Conservation (phyloP, 805 yeast species). For the Starmerella bombi region DNA sequence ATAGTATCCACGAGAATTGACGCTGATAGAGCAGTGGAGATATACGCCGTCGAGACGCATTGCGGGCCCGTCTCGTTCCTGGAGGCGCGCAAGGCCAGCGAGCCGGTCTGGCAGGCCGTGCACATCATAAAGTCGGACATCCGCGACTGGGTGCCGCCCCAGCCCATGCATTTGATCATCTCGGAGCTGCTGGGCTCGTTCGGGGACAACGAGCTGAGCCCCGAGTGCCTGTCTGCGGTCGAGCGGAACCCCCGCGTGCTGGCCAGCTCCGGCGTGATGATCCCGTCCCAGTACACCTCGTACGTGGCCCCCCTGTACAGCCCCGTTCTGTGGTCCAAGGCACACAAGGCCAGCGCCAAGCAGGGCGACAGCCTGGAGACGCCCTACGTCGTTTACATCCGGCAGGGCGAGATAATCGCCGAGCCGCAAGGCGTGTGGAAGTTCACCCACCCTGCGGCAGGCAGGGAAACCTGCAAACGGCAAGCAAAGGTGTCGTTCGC, state of each 20-base stretch:
- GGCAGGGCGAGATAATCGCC: slow-evolving; percentile 34
- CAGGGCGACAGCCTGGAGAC: slow-evolving; percentile 19
- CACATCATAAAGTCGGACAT: slow-evolving; percentile 46
- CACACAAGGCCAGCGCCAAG: slow-evolving; percentile 2
- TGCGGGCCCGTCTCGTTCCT: slow-evolving; percentile 42
- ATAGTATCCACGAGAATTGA: slow-evolving; percentile 21
- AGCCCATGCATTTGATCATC: slow-evolving; percentile 44
- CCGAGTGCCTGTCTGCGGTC: slow-evolving; percentile 52
- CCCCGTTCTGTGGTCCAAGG: slow-evolving; percentile 35
- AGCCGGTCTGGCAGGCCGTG: slow-evolving; percentile 40
- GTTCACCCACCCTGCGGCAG: slow-evolving; percentile 40
- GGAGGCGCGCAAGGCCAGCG: slow-evolving; percentile 34
- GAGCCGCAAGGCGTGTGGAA: slow-evolving; percentile 44
- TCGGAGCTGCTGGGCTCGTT: slow-evolving; percentile 82
- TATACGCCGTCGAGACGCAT: slow-evolving; percentile 63
- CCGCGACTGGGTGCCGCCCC: slow-evolving; percentile 35
- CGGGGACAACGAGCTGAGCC: slow-evolving; percentile 83
- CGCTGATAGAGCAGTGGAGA: slow-evolving; percentile 20
- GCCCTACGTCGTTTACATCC: slow-evolving; percentile 36
- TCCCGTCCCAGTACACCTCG: slow-evolving; percentile 48
- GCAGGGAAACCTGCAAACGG: slow-evolving; percentile 8
- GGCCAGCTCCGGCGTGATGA: slow-evolving; percentile 40
- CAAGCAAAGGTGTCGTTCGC: slow-evolving; percentile 31
- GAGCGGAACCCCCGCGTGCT: slow-evolving; percentile 26
- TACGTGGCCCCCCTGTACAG: slow-evolving; percentile 55